A percentile compares a stretch with the other conserved stretches of the same genome.
These are phyloP conservation scores for Penicillium antarcticum DNA, from an alignment of 495 filamentous ascomycete species.

Conservation along the genomic window DNA sequence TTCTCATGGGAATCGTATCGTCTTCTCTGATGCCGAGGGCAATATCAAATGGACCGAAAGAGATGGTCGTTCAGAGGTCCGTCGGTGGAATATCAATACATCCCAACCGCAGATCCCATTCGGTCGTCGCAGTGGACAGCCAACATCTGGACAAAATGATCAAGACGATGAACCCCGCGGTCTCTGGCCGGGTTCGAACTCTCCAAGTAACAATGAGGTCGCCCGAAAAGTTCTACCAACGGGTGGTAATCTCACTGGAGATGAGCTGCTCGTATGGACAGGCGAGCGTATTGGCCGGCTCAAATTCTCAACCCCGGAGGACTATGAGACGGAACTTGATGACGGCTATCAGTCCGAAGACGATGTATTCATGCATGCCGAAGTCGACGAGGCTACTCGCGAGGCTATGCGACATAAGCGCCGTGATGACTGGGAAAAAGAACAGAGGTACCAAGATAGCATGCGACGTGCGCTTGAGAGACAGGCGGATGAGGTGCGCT, in stretches of 20 bases:
- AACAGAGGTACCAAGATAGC: slow-evolving; percentile 57
- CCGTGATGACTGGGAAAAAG: slow-evolving; percentile 36
- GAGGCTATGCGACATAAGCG: slow-evolving; percentile 40
- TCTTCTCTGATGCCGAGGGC: slow-evolving; percentile 81
- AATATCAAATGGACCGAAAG: slow-evolving; percentile 90
- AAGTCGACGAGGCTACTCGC: slow-evolving; percentile 35
- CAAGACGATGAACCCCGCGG: slow-evolving; percentile 16
- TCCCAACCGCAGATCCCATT: slow-evolving; percentile 22
- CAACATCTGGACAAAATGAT: neutral
- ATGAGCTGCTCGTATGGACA: slow-evolving; percentile 76
- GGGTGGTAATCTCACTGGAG: slow-evolving; percentile 42
- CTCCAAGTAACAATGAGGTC: slow-evolving; percentile 40
- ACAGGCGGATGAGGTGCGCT: slow-evolving; percentile 80
- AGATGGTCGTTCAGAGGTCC: slow-evolving; percentile 77
- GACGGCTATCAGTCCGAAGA: slow-evolving; percentile 44
- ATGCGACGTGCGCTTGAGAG: slow-evolving; percentile 74
- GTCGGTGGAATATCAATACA: slow-evolving; percentile 66
- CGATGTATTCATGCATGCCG: slow-evolving; percentile 31
- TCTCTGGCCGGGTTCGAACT: slow-evolving; percentile 26
- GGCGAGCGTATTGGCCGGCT: slow-evolving; percentile 75
- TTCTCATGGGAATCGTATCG: slow-evolving; percentile 79
- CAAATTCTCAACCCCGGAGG: slow-evolving; percentile 52
- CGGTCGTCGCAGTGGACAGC: neutral
- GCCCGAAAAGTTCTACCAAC: slow-evolving; percentile 70
- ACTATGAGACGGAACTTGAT: slow-evolving; percentile 30